phyloP scores from a whole-genome alignment of 1,139 yeast species.

The Protomyces lactucae-debilis region DNA sequence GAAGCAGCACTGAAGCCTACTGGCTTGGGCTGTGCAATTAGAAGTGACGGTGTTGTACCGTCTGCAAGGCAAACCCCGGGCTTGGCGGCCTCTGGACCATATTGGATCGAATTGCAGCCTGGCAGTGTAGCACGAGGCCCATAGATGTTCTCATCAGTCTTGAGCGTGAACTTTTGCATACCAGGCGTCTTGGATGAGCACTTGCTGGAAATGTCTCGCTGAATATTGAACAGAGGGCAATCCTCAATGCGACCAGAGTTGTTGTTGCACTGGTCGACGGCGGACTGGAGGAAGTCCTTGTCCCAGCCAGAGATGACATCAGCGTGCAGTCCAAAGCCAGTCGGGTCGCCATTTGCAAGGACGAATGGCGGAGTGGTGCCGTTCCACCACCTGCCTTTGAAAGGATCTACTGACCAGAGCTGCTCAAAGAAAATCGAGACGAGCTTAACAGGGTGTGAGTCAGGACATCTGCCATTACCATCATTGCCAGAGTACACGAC shows the following conservation, averaged over 20 bases:
- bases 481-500: conserved; percentile 27
- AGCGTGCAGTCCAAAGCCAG: conserved; percentile 29
- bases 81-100: conserved; percentile 15
- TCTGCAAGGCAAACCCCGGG: conserved; percentile 10
- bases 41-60: background rate
- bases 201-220: background rate
- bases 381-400: conserved; percentile 25
- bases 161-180: background rate
- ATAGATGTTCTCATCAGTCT: conserved; percentile 2
- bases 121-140: conserved; percentile 16
- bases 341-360: conserved; percentile 28
- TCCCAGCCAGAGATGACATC: conserved; percentile 30
- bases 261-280: conserved; percentile 25
- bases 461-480: conserved; percentile 27
- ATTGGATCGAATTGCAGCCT: conserved; percentile 22
- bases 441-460: conserved; percentile 24
- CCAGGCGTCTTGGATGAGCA: conserved; percentile 11
- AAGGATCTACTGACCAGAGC: conserved; percentile 19
- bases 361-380: conserved; percentile 26
- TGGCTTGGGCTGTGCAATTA: background rate
- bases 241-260: conserved; percentile 27
- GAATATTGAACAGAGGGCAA: conserved; percentile 25
- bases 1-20: background rate
- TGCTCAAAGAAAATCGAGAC: conserved; percentile 26
- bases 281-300: conserved; percentile 23